Evolutionary conservation across 306 rosid species (phyloP).

Genomic region (Malus sieversii): DNA sequence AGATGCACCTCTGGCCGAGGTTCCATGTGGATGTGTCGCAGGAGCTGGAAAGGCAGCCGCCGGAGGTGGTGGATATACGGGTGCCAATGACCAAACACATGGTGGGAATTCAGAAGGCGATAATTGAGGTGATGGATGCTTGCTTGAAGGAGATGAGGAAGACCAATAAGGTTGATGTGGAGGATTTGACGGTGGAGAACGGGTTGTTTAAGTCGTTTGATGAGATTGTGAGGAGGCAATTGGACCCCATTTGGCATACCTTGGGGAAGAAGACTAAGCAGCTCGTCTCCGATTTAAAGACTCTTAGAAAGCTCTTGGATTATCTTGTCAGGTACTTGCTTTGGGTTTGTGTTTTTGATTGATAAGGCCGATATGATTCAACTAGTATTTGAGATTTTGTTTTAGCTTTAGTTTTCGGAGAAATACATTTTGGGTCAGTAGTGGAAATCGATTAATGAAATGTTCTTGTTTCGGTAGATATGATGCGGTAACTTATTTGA

Average conservation of each 20-base stretch:
- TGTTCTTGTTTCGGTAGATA: conserved; percentile 45
- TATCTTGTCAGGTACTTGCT: conserved; percentile 64
- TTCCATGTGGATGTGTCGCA: conserved; percentile 74
- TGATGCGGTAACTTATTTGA: conserved; percentile 88
- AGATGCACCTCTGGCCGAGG: conserved; percentile 79
- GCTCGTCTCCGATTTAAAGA: conserved; percentile 85
- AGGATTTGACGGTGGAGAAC: conserved; percentile 83
- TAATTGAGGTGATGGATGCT: conserved; percentile 87
- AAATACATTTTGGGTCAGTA: background rate
- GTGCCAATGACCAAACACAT: conserved; percentile 72
- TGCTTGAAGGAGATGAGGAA: conserved; percentile 96
- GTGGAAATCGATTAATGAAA: conserved; percentile 22
- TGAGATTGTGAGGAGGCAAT: conserved; percentile 86
- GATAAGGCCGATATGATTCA: background rate
- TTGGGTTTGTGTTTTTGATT: background rate
- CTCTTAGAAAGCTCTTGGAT: conserved; percentile 81
- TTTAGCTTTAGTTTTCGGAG: background rate
- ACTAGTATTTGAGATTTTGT: background rate
- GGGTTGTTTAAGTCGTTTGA: conserved; percentile 92
- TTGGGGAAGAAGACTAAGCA: conserved; percentile 89
- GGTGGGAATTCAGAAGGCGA: conserved; percentile 79
- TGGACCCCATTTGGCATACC: conserved; percentile 99
- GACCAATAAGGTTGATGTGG: conserved; percentile 87
- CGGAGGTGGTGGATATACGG: conserved; percentile 75
- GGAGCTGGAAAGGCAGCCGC: conserved; percentile 74